phyloP scores from a whole-genome alignment of 2,329 filamentous ascomycete species.

The Ophiostoma montium region DNA sequence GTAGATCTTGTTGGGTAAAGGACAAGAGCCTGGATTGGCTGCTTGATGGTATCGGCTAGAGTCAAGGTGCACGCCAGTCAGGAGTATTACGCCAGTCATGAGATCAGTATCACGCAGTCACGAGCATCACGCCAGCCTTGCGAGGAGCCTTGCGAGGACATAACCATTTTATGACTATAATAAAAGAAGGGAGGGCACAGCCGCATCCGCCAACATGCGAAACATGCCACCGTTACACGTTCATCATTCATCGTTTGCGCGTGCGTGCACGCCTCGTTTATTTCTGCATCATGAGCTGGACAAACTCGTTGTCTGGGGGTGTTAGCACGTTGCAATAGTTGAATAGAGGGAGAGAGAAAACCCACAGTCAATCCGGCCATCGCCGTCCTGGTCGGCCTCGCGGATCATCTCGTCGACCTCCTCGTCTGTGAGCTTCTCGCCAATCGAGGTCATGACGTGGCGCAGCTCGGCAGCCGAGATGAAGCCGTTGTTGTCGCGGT shows the following conservation, averaged over 20 bases:
- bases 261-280: conserved; percentile 29
- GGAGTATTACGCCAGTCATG: no score
- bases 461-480: conserved; percentile 79
- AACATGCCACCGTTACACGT: conserved; percentile 5
- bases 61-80: no score
- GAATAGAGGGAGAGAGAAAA: conserved; percentile 7
- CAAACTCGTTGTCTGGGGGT: conserved; percentile 69
- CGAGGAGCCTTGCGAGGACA: no score
- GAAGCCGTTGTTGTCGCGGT: conserved; percentile 84
- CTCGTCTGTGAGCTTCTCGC: conserved; percentile 80
- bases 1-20: no score
- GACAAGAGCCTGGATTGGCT: no score
- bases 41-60: no score
- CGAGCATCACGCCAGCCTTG: no score
- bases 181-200: neutral
- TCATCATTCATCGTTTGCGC: conserved; percentile 4
- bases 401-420: conserved; percentile 91
- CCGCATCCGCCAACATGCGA: conserved; percentile 7
- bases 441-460: conserved; percentile 85
- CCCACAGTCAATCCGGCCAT: conserved; percentile 79
- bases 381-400: conserved; percentile 79
- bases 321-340: neutral
- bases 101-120: no score
- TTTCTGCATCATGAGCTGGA: conserved; percentile 94
- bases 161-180: neutral